A percentile compares a stretch with the other conserved stretches of the same genome.
These are phyloP conservation scores for Collybiopsis confluens DNA, from an alignment of 768 basidiomycete genomes.

Conservation along the genomic window DNA sequence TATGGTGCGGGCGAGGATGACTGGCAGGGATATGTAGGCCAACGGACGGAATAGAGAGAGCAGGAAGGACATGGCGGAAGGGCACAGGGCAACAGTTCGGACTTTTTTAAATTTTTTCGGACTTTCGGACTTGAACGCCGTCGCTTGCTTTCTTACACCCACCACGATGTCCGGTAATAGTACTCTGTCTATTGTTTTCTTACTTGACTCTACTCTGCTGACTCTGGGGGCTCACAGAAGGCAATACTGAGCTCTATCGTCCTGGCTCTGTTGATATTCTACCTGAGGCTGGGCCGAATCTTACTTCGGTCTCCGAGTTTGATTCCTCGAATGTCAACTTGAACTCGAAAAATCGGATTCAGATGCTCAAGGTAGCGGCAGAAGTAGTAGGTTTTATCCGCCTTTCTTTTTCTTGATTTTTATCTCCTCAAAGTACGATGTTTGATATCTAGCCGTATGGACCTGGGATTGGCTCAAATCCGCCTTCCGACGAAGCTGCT, in stretches of 20 bases:
- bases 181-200: no score
- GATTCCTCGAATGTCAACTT: background rate
- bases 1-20: conserved; percentile 59
- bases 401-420: background rate
- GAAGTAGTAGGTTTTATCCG: background rate
- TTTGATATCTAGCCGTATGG: background rate
- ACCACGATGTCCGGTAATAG: no score
- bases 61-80: conserved; percentile 56
- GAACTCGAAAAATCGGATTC: background rate
- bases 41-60: conserved; percentile 52
- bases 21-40: conserved; percentile 73
- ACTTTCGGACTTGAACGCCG: no score
- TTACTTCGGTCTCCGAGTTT: conserved; percentile 1
- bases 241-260: background rate
- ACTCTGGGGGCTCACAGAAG: no score
- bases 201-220: no score
- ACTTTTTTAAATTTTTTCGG: no score
- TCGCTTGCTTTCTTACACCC: no score
- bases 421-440: background rate
- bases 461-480: background rate
- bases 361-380: background rate
- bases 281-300: background rate
- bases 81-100: no score
- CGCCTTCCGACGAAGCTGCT: conserved; percentile 6
- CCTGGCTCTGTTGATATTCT: background rate